These are phyloP conservation scores for Dissophora globulifera DNA, from an alignment of 192 early-diverging fungal species.

Conservation along the genomic window DNA sequence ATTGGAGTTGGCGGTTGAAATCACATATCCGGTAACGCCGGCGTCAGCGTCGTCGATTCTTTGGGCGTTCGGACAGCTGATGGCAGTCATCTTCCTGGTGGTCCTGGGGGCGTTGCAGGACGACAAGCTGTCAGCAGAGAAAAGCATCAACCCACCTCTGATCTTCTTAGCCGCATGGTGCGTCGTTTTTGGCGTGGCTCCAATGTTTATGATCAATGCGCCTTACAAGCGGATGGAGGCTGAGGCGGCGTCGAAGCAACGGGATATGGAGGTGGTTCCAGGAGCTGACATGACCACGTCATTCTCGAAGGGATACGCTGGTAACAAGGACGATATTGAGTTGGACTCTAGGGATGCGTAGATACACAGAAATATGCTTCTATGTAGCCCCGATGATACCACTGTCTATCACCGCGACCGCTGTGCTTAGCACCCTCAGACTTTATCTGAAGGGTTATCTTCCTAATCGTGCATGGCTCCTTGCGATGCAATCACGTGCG, in stretches of 20 bases:
- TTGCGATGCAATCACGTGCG: constrained; percentile 10
- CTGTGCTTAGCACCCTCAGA: too few species aligned
- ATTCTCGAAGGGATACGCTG: too few species aligned
- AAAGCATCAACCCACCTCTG: constrained; percentile 16
- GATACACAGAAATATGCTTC: too few species aligned
- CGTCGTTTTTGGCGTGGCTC: constrained; percentile 10
- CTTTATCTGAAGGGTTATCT: too few species aligned
- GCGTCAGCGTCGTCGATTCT: constrained; percentile 28
- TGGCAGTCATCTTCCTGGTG: constrained; percentile 19
- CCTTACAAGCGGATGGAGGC: constrained; percentile 23
- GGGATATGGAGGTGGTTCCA: not conserved
- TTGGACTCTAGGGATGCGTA: too few species aligned
- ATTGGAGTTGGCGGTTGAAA: constrained; percentile 34
- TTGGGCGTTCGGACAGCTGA: constrained; percentile 23
- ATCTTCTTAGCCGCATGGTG: constrained; percentile 29
- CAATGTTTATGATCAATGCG: constrained; percentile 18
- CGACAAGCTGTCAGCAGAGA: constrained; percentile 11
- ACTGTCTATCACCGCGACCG: too few species aligned
- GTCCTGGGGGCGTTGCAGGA: constrained; percentile 8
- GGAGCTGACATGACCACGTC: not conserved
- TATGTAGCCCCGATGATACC: too few species aligned
- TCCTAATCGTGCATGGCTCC: not conserved
- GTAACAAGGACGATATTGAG: constrained; percentile 5
- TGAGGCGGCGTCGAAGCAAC: constrained; percentile 7
- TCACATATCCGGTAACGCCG: constrained; percentile 32